Evolutionary conservation across 345 rosid genomes (phyloP), one percentile per base, ranked within the genome.

Genomic region (Citrus unshiu): DNA sequence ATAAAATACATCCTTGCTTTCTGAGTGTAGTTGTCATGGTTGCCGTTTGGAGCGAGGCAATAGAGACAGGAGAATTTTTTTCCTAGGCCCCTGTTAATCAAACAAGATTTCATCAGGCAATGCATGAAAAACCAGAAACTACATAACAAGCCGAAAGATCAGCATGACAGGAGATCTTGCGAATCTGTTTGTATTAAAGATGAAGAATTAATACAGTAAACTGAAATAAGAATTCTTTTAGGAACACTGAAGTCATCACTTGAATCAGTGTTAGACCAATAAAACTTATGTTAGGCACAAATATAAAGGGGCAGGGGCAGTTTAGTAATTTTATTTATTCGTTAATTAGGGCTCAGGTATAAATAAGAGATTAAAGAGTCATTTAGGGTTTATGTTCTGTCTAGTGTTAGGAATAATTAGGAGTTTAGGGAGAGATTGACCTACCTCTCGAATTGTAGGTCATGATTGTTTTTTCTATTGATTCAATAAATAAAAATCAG

Each of bases 31-130:
- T 12, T 16, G 29, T 80, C 83, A 83, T 29, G 72, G 84, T 79
- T 85, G 87, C 72, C 91, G 74, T 71, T 83, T 92, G 63, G 89
- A 76, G 74, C 88, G 97, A 59, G 88, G 85, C 39, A 86, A 63
- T 65, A 93, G 76, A 22, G 98, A 95, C 65, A 88, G 93, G 70
- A 93, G 93, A 80, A 96, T 96, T 85, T 93, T 96, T 87, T 96
- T 96, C 81, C 99, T 89, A 49, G 99, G 97, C 29, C 98, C 98
- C 98, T 96, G 92, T 81, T 79, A 83, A 68, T 77, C 77, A 75
- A 63, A 83, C 40, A 68, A 64, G 25, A 21, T 37, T 57, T 56
- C 68, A n/a, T 78, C 51, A 77, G 27, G 37, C 29, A 9, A 32
- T 6, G 61, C 34, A 18, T 10, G 68, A 24, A 54, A 70, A 70